phyloP scores from a whole-genome alignment of 73 alveolate genomes.

The Symbiodinium pilosum region DNA sequence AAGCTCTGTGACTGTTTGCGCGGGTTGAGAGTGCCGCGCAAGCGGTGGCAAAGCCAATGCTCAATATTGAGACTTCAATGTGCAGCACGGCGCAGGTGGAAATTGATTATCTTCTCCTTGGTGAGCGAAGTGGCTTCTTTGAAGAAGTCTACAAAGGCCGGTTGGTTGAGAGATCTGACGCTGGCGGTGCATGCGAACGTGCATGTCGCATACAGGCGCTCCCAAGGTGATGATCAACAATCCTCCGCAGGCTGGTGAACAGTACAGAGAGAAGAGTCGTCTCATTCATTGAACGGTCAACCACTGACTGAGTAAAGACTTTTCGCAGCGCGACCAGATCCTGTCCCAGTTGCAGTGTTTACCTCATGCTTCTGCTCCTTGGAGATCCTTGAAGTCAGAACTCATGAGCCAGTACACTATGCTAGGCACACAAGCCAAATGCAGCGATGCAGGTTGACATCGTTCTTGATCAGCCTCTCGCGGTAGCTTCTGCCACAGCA shows the following conservation, averaged over 20 bases:
- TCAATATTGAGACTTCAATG: no score
- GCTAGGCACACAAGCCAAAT: no score
- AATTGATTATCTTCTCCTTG: slow-evolving; percentile 44
- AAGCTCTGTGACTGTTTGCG: not conserved
- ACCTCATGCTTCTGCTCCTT: no score
- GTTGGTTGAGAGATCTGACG: not conserved
- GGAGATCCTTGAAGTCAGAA: no score
- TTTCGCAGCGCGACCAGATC: no score
- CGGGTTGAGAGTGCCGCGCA: not conserved
- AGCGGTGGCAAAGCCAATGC: not conserved
- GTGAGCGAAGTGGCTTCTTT: slow-evolving; percentile 56
- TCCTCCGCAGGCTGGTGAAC: slow-evolving; percentile 10
- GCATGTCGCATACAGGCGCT: not conserved
- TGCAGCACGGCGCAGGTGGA: slow-evolving; percentile 17
- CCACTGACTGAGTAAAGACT: no score
- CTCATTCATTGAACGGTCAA: no score
- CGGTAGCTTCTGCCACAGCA: not conserved
- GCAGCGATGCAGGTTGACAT: no score
- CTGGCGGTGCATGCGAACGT: not conserved
- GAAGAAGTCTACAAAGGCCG: slow-evolving; percentile 24
- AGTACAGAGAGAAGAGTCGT: no score
- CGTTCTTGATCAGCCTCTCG: no score
- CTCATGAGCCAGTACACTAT: no score
- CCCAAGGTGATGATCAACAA: not conserved
- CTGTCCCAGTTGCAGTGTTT: no score